Evolutionary conservation across 441 rosid genomes (phyloP).

Genomic region (Brassica balearica): DNA sequence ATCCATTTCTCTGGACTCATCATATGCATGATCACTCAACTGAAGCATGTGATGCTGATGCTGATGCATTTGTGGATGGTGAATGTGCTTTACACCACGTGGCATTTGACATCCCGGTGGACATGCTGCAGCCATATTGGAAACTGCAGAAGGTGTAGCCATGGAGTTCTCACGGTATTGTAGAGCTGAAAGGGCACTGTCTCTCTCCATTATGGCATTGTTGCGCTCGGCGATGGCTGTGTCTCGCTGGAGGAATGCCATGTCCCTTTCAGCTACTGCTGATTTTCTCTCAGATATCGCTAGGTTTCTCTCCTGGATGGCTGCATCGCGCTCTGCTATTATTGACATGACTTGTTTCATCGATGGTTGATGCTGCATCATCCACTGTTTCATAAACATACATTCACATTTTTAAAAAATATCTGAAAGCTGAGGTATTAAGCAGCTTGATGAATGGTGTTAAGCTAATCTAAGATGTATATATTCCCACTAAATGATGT

Average conservation of each 20-base stretch:
- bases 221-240: constrained; percentile 92
- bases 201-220: constrained; percentile 84
- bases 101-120: constrained; percentile 83
- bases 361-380: constrained; percentile 94
- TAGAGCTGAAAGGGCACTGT: constrained; percentile 79
- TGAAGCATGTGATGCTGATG: constrained; percentile 64
- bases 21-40: constrained; percentile 60
- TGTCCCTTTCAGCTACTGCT: constrained; percentile 89
- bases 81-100: constrained; percentile 83
- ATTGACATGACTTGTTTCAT: constrained; percentile 98
- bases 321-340: constrained; percentile 97
- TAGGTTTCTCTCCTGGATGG: constrained; percentile 83
- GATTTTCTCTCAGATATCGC: constrained; percentile 92
- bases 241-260: constrained; percentile 93
- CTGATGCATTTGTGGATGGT: constrained; percentile 78
- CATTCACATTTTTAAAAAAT: background rate
- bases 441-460: constrained; percentile 6
- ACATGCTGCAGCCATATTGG: constrained; percentile 62
- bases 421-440: constrained; percentile 8
- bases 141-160: constrained; percentile 34
- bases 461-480: constrained; percentile 9
- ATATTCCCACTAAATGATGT: background rate
- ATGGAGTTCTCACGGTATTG: constrained; percentile 89
- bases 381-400: constrained; percentile 66
- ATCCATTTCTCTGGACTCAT: constrained; percentile 67